Base-by-base conservation (phyloP, 306 rosid species). In the Myrica gale region DNA sequence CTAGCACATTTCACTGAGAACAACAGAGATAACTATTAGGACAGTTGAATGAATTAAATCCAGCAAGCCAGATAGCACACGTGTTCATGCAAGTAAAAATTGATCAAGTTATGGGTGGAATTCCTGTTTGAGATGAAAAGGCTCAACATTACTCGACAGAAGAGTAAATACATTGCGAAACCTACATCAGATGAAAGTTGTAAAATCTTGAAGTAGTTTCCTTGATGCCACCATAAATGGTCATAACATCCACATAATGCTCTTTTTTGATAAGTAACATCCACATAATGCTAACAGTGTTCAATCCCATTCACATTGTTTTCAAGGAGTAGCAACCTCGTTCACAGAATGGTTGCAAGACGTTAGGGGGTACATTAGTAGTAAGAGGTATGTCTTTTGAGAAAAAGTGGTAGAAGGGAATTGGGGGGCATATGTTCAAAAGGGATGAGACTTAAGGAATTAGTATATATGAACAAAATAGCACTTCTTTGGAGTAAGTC, bases 1-100 rank as follows among this genome's bases (percentile, higher is more conserved):
- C 88, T 84, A 71, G 92, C 84, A 86, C 97, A 92, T 88, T 87
- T 90, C 92, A 75, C 97, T 92, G 95, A 90, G 70, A 88, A 41
- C 68, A n/a, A 79, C 76, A 87, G 69, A 68, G 43, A 57, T 70
- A 74, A 71, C 11, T 68, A 65, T 73, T 44, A 82, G 70, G 54
- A 42, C 69, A 11, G 61, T 68, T 69, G 2, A 69, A 41, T 70
- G 19, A 21, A 50, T 74, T 67, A 7, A 19, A 69, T 3, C 10
- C 61, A 61, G 37, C 46, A 56, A 73, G 39, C 12, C 45, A 41
- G n/a, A 52, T 6, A 63, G 50, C 50, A 63, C 21, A 55, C 3
- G 67, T 13, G 5, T 73, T 55, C 2, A 51, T 26, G 39, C 55
- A 75, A 50, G 39, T 37, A 19, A 19, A 41, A 42, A 63, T 65